Evolutionary conservation across 1,139 yeast genomes (phyloP).

Genomic region (Diutina mesorugosa): DNA sequence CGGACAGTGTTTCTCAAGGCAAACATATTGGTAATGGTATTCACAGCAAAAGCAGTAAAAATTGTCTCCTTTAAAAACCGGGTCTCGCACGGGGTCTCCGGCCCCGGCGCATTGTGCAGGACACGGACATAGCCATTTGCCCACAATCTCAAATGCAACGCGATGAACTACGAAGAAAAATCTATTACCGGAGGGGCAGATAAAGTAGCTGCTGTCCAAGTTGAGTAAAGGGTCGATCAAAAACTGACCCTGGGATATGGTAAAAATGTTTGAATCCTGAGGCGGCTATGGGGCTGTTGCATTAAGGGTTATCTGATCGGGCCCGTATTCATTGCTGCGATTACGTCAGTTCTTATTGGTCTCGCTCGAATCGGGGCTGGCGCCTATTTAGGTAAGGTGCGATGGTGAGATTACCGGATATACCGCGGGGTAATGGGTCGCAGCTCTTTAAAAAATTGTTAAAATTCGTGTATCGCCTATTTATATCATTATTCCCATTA

Average conservation of each 20-base stretch:
- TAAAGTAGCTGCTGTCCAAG: not conserved
- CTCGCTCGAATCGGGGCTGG: not conserved
- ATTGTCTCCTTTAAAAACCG: not conserved
- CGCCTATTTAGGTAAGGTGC: not conserved
- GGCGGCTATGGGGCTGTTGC: not conserved
- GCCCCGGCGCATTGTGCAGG: not conserved
- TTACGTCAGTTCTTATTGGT: not conserved
- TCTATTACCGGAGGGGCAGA: too few species aligned
- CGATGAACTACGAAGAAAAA: not conserved
- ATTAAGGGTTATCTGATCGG: not conserved
- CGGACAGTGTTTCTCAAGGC: not conserved
- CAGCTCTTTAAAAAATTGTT: not conserved
- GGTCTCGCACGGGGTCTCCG: not conserved
- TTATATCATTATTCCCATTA: slow-evolving; percentile 14
- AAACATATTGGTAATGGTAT: not conserved
- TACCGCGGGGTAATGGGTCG: not conserved
- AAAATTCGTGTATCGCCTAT: not conserved
- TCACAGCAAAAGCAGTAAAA: not conserved
- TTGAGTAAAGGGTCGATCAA: not conserved
- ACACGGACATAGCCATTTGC: not conserved
- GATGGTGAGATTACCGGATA: not conserved
- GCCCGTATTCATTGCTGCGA: not conserved
- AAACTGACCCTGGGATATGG: not conserved
- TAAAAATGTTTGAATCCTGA: not conserved
- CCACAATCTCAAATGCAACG: not conserved